Base-by-base conservation (phyloP, 768 basidiomycete genomes). In the Coprinopsis strossmayeri region DNA sequence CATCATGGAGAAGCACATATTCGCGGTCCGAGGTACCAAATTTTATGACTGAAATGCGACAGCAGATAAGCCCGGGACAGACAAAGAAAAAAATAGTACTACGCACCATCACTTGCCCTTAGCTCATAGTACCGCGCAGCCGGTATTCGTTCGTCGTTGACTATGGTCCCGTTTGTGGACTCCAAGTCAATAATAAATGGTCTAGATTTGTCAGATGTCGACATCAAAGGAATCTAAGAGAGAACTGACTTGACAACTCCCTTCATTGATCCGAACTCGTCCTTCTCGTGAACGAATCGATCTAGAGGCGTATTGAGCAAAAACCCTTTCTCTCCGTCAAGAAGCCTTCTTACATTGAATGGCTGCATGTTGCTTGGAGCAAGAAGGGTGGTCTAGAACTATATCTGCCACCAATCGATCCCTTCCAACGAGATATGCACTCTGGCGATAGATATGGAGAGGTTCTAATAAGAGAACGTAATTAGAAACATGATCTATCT, bases 151-250 rank as follows among this genome's bases (percentile, higher is more conserved):
- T 85, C 78, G 53, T 84, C 90, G 58, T 98, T 98, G 39, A 99
- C 95, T 56, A 79, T 74, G 0, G 96, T 98, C 1, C 89, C 84
- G 61, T 99, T 99, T 2, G 96, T 97, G n/a, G 93, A 96, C 57
- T 99, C 94, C 7, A 99, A 79, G 67, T 99, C 96, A 51, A 99
- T 96, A 43, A 99, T 79, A 64, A 93, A 99, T 1, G 96, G 93
- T 61, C 93, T 98, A 35, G 46, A 37, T 23, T 41, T 39, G 39
- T 34, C 55, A 41, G 54, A 47, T 45, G 3, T 34, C 11, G 17
- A 20, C 34, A 34, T 3, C 20, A n/a, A 9, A 10, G 30, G 13
- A 23, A 18, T 34, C 40, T 25, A 34, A 20, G 34, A 17, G 5
- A 9, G 75, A 2, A 26, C 89, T 37, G 41, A 95, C 95, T 98